Conservation (phyloP, 495 filamentous ascomycete species). For the Hypoxylon crocopeplum region DNA sequence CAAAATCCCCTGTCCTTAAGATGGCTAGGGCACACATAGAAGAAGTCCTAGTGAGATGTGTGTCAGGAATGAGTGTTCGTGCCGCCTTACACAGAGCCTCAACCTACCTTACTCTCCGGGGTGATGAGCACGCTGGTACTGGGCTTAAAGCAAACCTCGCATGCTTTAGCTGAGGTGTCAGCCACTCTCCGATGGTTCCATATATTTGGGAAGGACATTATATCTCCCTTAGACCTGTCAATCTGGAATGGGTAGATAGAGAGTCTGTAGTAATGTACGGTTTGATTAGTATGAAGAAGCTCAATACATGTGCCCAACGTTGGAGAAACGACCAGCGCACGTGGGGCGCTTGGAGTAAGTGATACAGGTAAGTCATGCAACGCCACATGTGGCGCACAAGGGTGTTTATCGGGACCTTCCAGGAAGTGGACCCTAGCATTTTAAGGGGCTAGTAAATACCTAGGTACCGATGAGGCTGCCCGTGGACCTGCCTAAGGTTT, state of each 20-base stretch:
- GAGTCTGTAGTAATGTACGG: background rate
- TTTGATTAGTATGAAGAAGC: background rate
- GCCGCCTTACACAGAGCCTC: background rate
- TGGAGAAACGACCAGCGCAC: background rate
- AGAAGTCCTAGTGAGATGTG: conserved; percentile 74
- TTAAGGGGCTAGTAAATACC: background rate
- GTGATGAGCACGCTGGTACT: conserved; percentile 88
- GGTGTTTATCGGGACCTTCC: background rate
- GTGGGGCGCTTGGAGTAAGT: too few relatives aligned
- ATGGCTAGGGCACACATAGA: conserved; percentile 87
- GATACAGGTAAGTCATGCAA: too few relatives aligned
- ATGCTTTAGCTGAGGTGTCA: conserved; percentile 79
- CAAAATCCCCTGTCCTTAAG: conserved; percentile 85
- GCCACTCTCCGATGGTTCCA: conserved; percentile 91
- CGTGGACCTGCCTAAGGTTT: too few relatives aligned
- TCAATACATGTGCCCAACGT: background rate
- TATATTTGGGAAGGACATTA: conserved; percentile 72
- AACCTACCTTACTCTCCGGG: conserved; percentile 81
- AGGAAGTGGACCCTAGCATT: too few relatives aligned
- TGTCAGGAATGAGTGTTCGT: conserved; percentile 26
- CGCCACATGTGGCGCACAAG: conserved; percentile 10
- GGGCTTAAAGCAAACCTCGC: conserved; percentile 90
- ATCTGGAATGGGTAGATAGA: background rate
- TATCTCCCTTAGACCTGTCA: background rate
- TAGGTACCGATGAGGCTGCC: too few relatives aligned